Base-by-base conservation (phyloP, 225 moss, liverwort and hornwort genomes). In the Pleurozium schreberi region DNA sequence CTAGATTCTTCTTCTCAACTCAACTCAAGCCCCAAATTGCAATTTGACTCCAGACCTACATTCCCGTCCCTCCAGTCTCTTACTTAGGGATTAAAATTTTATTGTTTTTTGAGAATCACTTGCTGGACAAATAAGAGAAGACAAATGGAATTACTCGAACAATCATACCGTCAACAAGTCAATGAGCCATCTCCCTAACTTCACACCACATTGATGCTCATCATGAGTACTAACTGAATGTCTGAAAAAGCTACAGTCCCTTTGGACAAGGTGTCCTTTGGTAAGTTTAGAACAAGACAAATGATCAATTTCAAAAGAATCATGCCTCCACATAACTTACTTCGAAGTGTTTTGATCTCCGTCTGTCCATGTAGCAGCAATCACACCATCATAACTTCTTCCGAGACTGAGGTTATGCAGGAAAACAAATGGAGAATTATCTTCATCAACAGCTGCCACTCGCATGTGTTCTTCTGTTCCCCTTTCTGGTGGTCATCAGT, bases 381-480 rank as follows among this genome's bases (percentile, higher is more conserved):
- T 84, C 68, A 63, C 64, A 76, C 79, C 75, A 85, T 87, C 76
- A 31, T 57, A 61, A 55, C 55, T 55, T 55, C 45, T 38, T 80
- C 85, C 80, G 52, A 66, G 42, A n/a, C n/a, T n/a, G n/a, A 84
- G 62, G 63, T 57, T 74, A 87, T 81, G 67, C 87, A 91, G 63
- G 55, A 50, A 76, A 43, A 69, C 59, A 63, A 62, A 43, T 14
- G 9, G 76, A 52, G 81, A 65, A 75, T 76, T 34, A 77, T 86
- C 79, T 55, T 82, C 75, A 43, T 64, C 61, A 71, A 47, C 36
- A 64, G 38, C 87, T 85, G 88, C 84, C 85, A 91, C 78, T 82
- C 85, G 85, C 86, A 83, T 83, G 60, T 26, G 77, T 91, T 85
- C 88, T 47, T 60, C 89, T 84, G 91, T 52, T 86, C 79, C 62